Base-by-base conservation (phyloP, 768 basidiomycete species). In the Pulveroboletus sp. region DNA sequence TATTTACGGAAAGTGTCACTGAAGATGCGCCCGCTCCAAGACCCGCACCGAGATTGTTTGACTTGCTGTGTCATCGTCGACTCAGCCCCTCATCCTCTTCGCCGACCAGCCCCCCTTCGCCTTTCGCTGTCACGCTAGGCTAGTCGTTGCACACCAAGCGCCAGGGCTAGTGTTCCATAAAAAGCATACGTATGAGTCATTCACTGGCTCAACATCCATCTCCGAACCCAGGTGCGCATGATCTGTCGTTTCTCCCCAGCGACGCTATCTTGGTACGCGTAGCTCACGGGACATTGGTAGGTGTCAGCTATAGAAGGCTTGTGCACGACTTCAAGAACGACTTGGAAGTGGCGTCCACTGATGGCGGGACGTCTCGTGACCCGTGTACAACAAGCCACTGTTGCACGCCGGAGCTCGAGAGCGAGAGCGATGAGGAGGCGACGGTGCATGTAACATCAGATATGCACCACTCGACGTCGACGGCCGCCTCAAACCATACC, bases 391-490 rank as follows among this genome's bases (percentile, higher is more conserved):
- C 21, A 44, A 46, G 32, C 47, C 28, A 35, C 15, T 38, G 28
- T 35, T 46, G 32, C 8, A 18, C 51, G 4, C 53, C 46, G 2
- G 40, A 52, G 15, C 31, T 45, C 49, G 47, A 57, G 17, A 53
- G 44, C 35, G 68, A 60, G 32, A 55, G 45, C 5, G 51, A 44
- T 8, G 54, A 53, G 30, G 57, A 53, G 27, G 41, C 42, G 32
- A 3, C 38, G 6, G 7, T 14, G 30, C 30, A 18, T 13, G 35
- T 21, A 14, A 13, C 38, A 7, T 28, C 46, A 1, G 27, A 46
- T n/a, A 26, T 8, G 1, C 37, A 44, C 27, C 27, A 21, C 17
- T 13, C 44, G 4, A 43, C 2, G 5, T 11, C 44, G 3, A 43
- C 4, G 5, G 13, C 32, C 1, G 15, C 8, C 37, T 39, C 47